Evolutionary conservation across 768 basidiomycete species (phyloP), one percentile per base, ranked within the genome.

Genomic region (Hericium alpestre): DNA sequence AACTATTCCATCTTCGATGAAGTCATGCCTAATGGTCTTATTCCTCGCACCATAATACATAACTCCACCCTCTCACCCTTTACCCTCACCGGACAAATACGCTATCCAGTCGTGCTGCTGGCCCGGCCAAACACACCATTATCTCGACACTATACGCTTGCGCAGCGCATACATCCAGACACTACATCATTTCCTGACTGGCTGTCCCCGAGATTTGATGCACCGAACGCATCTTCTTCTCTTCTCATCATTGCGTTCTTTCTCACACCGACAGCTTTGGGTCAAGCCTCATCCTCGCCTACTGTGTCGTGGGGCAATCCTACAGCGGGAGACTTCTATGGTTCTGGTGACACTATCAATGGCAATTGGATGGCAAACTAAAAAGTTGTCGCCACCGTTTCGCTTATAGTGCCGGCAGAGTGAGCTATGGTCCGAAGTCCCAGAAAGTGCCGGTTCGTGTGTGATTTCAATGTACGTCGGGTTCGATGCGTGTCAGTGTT

Each of bases 301-400:
- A 61, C 59, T 43, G 60, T 71, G 10, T 64, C 60, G 1, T 71
- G 69, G 71, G 62, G 54, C 32, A 67, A 58, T 53, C 71, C 67
- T 40, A 57, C 66, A 25, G 40, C 59, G 2, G 69, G 70, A 10
- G 65, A 66, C 32, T 50, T 57, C 20, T 70, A 62, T 54, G 60
- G 51, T 10, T 57, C 70, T 0, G 70, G 68, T 11, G 71, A 73
- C 49, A 65, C 62, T 1, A 67, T 74, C 32, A 56, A 67, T 41
- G 69, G 63, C 11, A 58, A 67, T 39, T 73, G 73, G 73, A 64
- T 51, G 18, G 47, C 66, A 2, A 52, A 62, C 1, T 54, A 64
- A 22, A 51, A 61, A 3, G 59, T 71, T 22, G 13, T 69, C 71
- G 10, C 73, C 72, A 8, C 67, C 71, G 0, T 70, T 74, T 59